Conservation (phyloP, 2,329 filamentous ascomycete species). For the Hortaea sp. region DNA sequence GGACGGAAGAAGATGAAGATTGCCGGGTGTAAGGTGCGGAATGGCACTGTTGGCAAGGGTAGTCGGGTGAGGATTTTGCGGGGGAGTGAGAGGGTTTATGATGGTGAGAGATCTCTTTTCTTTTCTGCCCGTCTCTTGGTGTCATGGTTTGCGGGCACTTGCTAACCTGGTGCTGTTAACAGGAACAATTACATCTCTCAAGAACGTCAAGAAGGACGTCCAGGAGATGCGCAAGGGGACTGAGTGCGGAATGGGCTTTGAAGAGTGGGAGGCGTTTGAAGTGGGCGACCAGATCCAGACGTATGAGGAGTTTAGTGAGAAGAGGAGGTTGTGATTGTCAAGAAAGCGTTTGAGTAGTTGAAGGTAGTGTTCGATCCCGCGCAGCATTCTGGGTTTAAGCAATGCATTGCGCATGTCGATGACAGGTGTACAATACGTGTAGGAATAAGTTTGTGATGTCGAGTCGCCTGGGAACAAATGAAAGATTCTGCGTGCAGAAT, state of each 20-base stretch:
- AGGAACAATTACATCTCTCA: conserved; percentile 75
- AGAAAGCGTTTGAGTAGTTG: too few relatives aligned
- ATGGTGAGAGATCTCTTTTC: conserved; percentile 54
- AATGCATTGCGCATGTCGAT: too few relatives aligned
- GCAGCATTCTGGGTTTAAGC: too few relatives aligned
- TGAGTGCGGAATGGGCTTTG: conserved; percentile 88
- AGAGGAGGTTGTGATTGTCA: conserved; percentile 46
- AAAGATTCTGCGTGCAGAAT: too few relatives aligned
- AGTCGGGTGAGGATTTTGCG: conserved; percentile 63
- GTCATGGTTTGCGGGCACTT: too few relatives aligned
- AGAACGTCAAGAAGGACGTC: conserved; percentile 87
- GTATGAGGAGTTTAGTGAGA: conserved; percentile 69
- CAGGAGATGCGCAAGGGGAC: conserved; percentile 78
- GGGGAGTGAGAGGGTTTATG: conserved; percentile 57
- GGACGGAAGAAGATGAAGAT: conserved; percentile 61
- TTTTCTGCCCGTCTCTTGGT: too few relatives aligned
- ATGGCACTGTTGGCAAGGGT: conserved; percentile 59
- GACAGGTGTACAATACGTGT: too few relatives aligned
- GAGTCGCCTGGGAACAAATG: too few relatives aligned
- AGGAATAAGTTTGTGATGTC: too few relatives aligned
- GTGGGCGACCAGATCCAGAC: conserved; percentile 79
- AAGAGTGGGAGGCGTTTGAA: conserved; percentile 66
- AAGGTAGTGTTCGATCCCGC: too few relatives aligned
- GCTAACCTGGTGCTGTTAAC: conserved; percentile 4
- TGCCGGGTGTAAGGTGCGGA: conserved; percentile 79